Conservation (phyloP, 139 green algal genomes). For the Closterium sp. region DNA sequence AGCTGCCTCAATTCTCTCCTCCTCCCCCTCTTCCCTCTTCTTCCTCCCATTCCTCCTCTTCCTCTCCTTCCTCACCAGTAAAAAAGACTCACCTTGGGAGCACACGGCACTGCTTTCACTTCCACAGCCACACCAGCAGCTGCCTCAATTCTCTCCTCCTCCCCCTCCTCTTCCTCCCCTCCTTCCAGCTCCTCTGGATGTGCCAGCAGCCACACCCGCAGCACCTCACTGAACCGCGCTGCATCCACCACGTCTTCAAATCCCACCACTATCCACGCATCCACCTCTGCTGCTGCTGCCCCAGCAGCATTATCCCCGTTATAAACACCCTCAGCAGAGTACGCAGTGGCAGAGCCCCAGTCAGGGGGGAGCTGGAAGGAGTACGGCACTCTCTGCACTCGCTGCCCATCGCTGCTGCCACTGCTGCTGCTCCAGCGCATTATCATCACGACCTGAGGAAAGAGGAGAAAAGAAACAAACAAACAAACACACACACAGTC, state of each 20-base stretch:
- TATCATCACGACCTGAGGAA: not conserved
- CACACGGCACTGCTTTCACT: not conserved
- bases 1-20: not conserved
- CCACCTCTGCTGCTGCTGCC: not conserved
- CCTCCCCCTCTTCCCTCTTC: not conserved
- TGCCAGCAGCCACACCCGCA: not conserved
- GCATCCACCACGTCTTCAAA: not conserved
- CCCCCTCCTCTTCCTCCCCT: not conserved
- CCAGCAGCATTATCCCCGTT: not conserved
- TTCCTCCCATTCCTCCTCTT: not conserved
- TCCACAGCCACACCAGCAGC: not conserved
- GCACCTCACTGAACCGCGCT: not conserved
- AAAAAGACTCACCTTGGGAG: not conserved
- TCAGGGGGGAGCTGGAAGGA: not conserved
- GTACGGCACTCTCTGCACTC: not conserved
- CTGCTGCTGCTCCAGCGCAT: not conserved
- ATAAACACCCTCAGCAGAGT: not conserved
- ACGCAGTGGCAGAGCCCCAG: not conserved
- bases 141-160: not conserved
- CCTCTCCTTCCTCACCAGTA: no score
- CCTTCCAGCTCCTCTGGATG: not conserved
- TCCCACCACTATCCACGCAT: not conserved
- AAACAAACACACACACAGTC: no score
- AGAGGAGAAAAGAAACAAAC: no score
- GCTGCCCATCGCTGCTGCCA: not conserved